Percentiles rank a stretch among this genome's conserved stretches.
These are phyloP conservation scores for Monilinia aucupariae DNA, from an alignment of 2,329 filamentous ascomycete species.

Conservation along the genomic window DNA sequence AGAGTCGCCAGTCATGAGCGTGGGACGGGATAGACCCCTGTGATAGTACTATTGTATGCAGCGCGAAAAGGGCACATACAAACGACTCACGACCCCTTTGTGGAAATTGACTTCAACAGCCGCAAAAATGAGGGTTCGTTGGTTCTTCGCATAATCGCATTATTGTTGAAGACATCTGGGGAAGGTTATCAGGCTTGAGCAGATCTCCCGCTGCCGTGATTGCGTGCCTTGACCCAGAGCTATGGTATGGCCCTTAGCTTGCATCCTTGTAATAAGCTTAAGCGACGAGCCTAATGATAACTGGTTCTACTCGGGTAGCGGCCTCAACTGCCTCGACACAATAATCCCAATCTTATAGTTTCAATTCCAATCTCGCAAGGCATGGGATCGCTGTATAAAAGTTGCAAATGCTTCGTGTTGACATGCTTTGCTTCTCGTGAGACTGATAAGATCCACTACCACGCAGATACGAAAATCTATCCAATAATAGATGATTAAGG, in stretches of 20 bases:
- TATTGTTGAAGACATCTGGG: background rate
- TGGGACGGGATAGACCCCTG: background rate
- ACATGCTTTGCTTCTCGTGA: background rate
- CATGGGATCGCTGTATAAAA: background rate
- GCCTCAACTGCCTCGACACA: background rate
- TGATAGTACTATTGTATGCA: background rate
- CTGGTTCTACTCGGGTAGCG: background rate
- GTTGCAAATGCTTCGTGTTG: background rate
- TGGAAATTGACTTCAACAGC: background rate
- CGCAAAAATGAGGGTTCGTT: background rate
- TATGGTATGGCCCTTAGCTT: background rate
- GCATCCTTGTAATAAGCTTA: background rate
- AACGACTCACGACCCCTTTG: background rate
- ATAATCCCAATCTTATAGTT: background rate
- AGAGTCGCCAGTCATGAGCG: background rate
- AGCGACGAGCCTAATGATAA: background rate
- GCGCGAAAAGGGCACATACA: background rate
- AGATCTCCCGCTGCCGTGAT: background rate
- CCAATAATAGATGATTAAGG: background rate
- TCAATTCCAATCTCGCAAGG: background rate
- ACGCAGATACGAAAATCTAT: background rate
- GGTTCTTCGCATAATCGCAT: no score
- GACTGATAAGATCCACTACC: background rate
- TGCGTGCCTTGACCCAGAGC: background rate
- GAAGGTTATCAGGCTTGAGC: background rate